A percentile compares a stretch with the other conserved stretches of the same genome.
These are phyloP conservation scores for Fusarium setosum DNA, from an alignment of 2,329 filamentous ascomycete species.

Conservation along the genomic window DNA sequence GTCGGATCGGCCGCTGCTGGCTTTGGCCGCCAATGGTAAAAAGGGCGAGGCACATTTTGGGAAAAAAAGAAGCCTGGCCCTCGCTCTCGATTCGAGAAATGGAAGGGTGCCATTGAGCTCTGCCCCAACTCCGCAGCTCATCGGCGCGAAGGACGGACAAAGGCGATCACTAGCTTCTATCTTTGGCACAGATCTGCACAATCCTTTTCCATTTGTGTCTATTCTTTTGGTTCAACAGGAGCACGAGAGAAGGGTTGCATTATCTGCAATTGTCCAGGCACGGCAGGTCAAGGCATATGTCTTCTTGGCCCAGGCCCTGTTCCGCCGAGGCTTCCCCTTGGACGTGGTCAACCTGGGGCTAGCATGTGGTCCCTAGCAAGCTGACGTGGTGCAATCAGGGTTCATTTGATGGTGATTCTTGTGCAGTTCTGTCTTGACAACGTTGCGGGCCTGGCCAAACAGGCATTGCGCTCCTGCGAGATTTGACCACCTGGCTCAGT, in stretches of 20 bases:
- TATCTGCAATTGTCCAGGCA: slow-evolving; percentile 11
- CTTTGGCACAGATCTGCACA: slow-evolving; percentile 4
- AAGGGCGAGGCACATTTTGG: slow-evolving; percentile 26
- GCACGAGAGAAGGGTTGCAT: slow-evolving; percentile 16
- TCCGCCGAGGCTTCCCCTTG: slow-evolving; percentile 5
- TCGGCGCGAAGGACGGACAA: slow-evolving; percentile 7
- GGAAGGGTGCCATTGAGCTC: slow-evolving; percentile 15
- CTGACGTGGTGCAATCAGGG: slow-evolving; percentile 27
- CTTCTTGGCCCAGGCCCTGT: neutral
- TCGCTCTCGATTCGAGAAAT: slow-evolving; percentile 18
- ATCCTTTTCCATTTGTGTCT: neutral
- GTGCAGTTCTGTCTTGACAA: slow-evolving; percentile 25
- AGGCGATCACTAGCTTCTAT: slow-evolving; percentile 8
- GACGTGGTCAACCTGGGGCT: slow-evolving; percentile 4
- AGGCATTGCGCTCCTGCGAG: slow-evolving; percentile 8
- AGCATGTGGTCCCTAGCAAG: slow-evolving; percentile 30
- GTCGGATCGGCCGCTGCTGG: slow-evolving; percentile 22
- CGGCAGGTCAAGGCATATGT: neutral
- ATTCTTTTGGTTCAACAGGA: slow-evolving; percentile 10
- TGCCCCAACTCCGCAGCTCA: slow-evolving; percentile 8
- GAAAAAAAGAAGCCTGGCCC: no score
- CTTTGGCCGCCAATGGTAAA: slow-evolving; percentile 20
- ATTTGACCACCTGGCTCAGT: slow-evolving; percentile 14
- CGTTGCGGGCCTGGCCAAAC: neutral
- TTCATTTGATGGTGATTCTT: slow-evolving; percentile 10